Evolutionary conservation across 257 asterid species (phyloP).

Genomic region (Hygrophila difformis): DNA sequence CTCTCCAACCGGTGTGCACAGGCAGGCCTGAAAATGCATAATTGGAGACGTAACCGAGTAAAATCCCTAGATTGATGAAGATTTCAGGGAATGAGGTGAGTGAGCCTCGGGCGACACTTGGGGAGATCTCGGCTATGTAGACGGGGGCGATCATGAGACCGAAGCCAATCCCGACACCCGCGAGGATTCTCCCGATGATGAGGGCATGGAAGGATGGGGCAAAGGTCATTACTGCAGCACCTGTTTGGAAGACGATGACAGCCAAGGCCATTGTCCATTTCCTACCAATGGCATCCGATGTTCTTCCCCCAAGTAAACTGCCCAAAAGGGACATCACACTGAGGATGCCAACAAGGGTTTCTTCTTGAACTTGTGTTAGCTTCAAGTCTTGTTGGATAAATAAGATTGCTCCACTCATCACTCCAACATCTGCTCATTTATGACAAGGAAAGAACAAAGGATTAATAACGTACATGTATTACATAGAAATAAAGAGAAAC

Average conservation of each 20-base stretch:
- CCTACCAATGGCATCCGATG: constrained; percentile 78
- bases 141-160: constrained; percentile 94
- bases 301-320: constrained; percentile 73
- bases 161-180: constrained; percentile 82
- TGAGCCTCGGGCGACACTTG: constrained; percentile 62
- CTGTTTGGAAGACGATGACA: constrained; percentile 66
- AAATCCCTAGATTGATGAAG: constrained; percentile 75
- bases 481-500: background rate
- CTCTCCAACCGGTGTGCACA: constrained; percentile 65
- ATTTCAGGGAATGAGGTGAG: constrained; percentile 89
- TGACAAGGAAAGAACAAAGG: background rate
- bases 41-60: constrained; percentile 83
- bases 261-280: constrained; percentile 97
- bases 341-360: constrained; percentile 66
- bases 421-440: constrained; percentile 69
- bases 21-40: constrained; percentile 72
- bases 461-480: background rate
- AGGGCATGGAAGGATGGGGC: constrained; percentile 68
- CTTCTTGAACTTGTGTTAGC: constrained; percentile 72
- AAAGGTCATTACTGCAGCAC: constrained; percentile 68
- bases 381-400: constrained; percentile 74
- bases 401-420: constrained; percentile 90
- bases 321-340: constrained; percentile 82
- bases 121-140: constrained; percentile 91
- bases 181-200: constrained; percentile 67